Evolutionary conservation across 768 basidiomycete species (phyloP).

Genomic region (Tremella yokohamensis): DNA sequence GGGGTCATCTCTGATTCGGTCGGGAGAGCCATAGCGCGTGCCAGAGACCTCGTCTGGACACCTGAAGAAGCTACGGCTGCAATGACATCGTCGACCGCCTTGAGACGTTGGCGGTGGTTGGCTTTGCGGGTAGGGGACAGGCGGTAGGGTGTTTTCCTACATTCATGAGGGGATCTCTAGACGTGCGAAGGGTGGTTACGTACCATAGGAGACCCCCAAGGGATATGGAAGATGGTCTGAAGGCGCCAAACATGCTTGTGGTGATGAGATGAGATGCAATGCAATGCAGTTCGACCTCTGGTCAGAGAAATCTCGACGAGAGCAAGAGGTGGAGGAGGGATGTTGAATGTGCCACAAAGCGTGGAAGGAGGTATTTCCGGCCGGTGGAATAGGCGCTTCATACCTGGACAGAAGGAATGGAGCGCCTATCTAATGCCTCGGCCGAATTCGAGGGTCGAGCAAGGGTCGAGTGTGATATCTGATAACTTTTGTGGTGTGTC

Average conservation of each 20-base stretch:
- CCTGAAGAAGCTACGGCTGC: constrained; percentile 80
- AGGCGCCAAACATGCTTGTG: constrained; percentile 73
- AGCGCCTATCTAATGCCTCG: no score
- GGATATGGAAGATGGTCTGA: constrained; percentile 55
- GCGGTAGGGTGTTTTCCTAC: constrained; percentile 92
- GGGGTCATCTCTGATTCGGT: constrained; percentile 90
- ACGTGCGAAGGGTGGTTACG: constrained; percentile 25
- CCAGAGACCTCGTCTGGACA: constrained; percentile 60
- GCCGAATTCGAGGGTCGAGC: no score
- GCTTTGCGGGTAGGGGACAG: constrained; percentile 87
- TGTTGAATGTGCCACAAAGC: no score
- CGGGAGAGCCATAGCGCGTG: constrained; percentile 72
- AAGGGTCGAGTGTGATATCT: no score
- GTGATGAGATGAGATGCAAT: no score
- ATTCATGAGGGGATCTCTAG: neutral
- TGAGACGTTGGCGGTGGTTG: constrained; percentile 80
- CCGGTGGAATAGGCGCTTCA: no score
- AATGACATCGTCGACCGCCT: constrained; percentile 89
- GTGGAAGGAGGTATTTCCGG: no score
- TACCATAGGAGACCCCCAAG: constrained; percentile 84
- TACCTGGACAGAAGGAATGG: no score
- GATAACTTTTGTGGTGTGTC: no score
- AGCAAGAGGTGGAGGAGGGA: no score
- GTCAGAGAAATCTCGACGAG: no score
- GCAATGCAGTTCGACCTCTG: no score